phyloP scores from a whole-genome alignment of 257 asterid species.

The Solanum neorickii region DNA sequence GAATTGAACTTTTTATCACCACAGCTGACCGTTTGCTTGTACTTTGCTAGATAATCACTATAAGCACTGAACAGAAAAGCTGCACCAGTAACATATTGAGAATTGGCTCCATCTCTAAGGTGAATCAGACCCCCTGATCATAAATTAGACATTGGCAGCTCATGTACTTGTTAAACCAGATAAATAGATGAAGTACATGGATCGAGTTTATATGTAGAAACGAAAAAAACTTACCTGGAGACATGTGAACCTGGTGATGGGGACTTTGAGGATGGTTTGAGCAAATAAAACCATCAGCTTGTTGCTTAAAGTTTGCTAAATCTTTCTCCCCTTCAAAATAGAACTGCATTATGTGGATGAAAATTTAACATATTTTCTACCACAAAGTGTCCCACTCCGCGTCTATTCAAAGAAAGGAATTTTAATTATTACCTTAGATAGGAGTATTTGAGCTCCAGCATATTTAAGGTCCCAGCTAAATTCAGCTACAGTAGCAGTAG shows the following conservation, averaged over 20 bases:
- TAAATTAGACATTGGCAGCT: not conserved
- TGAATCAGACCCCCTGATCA: slow-evolving; percentile 59
- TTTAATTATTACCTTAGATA: slow-evolving; percentile 29
- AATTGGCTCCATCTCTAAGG: slow-evolving; percentile 78
- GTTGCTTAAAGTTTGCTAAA: slow-evolving; percentile 30
- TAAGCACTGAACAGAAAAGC: slow-evolving; percentile 59
- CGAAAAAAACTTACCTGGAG: slow-evolving; percentile 40
- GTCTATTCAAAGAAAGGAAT: not conserved
- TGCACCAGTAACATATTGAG: slow-evolving; percentile 62
- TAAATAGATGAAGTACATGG: not conserved
- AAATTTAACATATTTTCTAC: not conserved
- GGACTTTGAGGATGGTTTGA: slow-evolving; percentile 65
- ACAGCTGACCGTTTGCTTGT: slow-evolving; percentile 40
- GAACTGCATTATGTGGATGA: slow-evolving; percentile 15
- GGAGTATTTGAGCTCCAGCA: slow-evolving; percentile 70
- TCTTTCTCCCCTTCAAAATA: slow-evolving; percentile 45
- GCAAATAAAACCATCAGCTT: slow-evolving; percentile 68
- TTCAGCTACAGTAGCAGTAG: slow-evolving; percentile 47
- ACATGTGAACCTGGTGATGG: slow-evolving; percentile 34
- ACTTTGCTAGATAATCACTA: slow-evolving; percentile 32
- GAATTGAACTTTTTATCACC: slow-evolving; percentile 25
- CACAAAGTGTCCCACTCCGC: not conserved
- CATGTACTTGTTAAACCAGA: not conserved
- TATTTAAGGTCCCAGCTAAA: slow-evolving; percentile 86
- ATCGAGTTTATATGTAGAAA: not conserved